Base-by-base conservation (phyloP, 202 grass and related monocot species). In the Schoenoplectus tabernaemontani region DNA sequence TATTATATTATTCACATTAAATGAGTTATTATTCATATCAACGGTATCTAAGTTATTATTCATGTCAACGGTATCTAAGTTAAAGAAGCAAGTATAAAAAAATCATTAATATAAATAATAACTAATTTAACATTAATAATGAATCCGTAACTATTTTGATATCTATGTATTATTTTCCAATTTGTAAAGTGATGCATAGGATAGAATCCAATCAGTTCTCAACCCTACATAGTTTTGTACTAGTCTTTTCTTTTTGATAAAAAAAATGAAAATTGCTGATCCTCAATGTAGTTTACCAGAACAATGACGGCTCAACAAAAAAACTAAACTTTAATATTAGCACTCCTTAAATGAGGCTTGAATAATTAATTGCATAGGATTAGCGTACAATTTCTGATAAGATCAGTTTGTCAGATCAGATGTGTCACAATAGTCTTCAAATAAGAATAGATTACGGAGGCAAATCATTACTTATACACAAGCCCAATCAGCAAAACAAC, bases 381-480 rank as follows among this genome's bases (percentile, higher is more conserved):
- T 53, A 74, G 16, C 22, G 15, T 72, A 50, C 12, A 30, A 12
- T 46, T 72, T 72, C 10, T 30, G 9, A 72, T 26, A 71, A 71
- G 67, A 41, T 34, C 9, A 74, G 54, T 61, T n/a, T n/a, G n/a
- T n/a, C n/a, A n/a, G n/a, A 78, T 78, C 34, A 78, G 76, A 78
- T 30, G 57, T 79, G 76, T 46, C 57, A 44, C 15, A 46, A 60
- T 62, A 32, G 19, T 61, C 57, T 60, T 57, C 57, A 61, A 59
- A 79, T 46, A 61, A 44, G 13, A 62, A 61, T 26, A 46, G 13
- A 44, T 62, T 61, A 62, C 17, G 24, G 36, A 79, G 34, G 23
- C 76, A 79, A 79, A 79, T 58, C 56, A 79, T 79, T 79, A 79
- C 76, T 62, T 79, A 79, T 57, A 62, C 76, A 59, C 76, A 79